Percentiles rank a stretch among this genome's conserved stretches.
Evolutionary conservation across 495 filamentous ascomycete species (phyloP).

Genomic region (Aspergillus haitiensis): DNA sequence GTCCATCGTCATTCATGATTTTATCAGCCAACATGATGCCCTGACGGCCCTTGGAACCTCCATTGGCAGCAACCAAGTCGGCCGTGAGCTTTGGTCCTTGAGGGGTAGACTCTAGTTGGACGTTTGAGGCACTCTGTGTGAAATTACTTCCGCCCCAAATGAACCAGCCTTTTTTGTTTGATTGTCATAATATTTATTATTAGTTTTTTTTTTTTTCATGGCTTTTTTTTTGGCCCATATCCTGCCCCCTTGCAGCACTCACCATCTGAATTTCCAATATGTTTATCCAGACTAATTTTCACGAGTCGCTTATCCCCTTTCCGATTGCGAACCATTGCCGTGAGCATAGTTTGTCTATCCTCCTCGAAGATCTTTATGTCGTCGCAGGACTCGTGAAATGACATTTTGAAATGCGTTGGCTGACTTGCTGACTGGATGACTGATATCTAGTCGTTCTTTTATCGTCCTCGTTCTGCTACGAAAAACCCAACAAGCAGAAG

Average conservation of each 20-base stretch:
- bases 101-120: constrained; percentile 17
- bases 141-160: constrained; percentile 26
- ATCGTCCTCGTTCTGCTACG: too few species aligned
- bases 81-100: constrained; percentile 23
- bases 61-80: constrained; percentile 13
- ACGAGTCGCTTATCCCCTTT: constrained; percentile 1
- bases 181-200: neutral
- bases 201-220: neutral
- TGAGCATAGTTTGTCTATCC: constrained; percentile 17
- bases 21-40: constrained; percentile 22
- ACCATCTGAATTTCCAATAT: constrained; percentile 27
- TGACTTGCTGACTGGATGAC: too few species aligned
- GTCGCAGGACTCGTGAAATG: constrained; percentile 22
- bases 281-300: constrained; percentile 22
- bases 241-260: neutral
- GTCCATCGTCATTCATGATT: constrained; percentile 22
- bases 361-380: constrained; percentile 21
- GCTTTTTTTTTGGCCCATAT: neutral
- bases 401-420: constrained; percentile 13
- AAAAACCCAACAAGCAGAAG: too few species aligned
- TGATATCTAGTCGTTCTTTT: too few species aligned
- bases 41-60: constrained; percentile 20
- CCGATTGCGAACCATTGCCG: constrained; percentile 11
- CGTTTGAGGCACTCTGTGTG: constrained; percentile 18
- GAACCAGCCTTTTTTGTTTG: constrained; percentile 20